Conservation (phyloP, 2,329 filamentous ascomycete species). For the Aspergillus transmontanensis region DNA sequence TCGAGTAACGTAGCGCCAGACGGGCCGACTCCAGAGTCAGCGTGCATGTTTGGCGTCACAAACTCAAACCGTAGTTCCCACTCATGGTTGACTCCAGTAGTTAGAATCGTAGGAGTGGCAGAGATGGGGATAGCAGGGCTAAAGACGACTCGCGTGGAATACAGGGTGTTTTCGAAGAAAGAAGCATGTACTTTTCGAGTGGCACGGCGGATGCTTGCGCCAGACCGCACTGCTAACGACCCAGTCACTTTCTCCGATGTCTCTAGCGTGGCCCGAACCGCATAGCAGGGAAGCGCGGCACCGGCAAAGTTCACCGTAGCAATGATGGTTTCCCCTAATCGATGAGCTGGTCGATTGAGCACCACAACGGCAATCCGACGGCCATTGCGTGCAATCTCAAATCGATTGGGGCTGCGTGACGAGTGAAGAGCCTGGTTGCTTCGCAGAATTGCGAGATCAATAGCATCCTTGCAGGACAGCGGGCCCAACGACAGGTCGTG, state of each 20-base stretch:
- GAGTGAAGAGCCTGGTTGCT: conserved; percentile 69
- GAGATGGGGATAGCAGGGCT: conserved; percentile 78
- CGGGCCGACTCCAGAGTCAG: conserved; percentile 39
- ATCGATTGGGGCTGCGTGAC: conserved; percentile 85
- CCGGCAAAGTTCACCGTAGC: conserved; percentile 81
- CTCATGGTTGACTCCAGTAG: conserved; percentile 80
- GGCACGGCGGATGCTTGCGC: conserved; percentile 81
- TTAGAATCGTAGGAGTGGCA: conserved; percentile 89
- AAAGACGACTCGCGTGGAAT: conserved; percentile 76
- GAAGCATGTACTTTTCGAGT: conserved; percentile 80
- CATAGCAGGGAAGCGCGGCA: conserved; percentile 80
- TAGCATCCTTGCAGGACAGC: conserved; percentile 75
- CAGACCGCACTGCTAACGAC: conserved; percentile 78
- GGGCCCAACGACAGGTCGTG: conserved; percentile 56
- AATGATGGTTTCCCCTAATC: conserved; percentile 83
- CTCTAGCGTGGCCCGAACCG: conserved; percentile 81
- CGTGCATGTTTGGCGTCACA: conserved; percentile 67
- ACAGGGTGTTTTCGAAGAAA: conserved; percentile 80
- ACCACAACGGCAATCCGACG: conserved; percentile 88
- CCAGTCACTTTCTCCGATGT: conserved; percentile 81
- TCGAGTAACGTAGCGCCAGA: conserved; percentile 66
- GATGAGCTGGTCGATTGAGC: conserved; percentile 83
- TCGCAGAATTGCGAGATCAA: conserved; percentile 85
- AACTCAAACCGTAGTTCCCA: conserved; percentile 94
- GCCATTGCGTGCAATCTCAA: conserved; percentile 93